These are phyloP conservation scores for Coriolopsis trogii DNA, from an alignment of 1,284 basidiomycete genomes.

Conservation along the genomic window DNA sequence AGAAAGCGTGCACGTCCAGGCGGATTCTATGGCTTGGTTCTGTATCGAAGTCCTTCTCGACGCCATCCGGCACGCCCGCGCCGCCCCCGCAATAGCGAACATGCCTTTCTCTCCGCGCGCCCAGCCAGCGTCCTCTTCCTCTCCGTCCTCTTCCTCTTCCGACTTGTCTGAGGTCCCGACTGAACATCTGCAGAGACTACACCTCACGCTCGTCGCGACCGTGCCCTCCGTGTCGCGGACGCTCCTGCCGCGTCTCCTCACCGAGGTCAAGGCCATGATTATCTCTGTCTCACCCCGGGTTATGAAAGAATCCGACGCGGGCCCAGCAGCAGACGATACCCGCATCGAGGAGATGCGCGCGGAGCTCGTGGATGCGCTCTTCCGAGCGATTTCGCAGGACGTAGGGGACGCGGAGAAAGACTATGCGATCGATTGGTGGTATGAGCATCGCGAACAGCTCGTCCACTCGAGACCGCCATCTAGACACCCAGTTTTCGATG, in stretches of 20 bases:
- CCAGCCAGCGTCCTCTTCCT: constrained; percentile 2
- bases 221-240: constrained; percentile 57
- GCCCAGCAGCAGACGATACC: too few relatives aligned
- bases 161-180: constrained; percentile 1
- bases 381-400: constrained; percentile 59
- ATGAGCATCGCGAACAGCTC: constrained; percentile 38
- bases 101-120: neutral
- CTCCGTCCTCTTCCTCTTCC: neutral
- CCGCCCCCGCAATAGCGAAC: constrained; percentile 1
- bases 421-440: constrained; percentile 69
- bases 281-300: constrained; percentile 7
- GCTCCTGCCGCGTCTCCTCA: constrained; percentile 56
- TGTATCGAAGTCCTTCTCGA: constrained; percentile 58
- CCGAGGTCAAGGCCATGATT: constrained; percentile 46
- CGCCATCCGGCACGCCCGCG: constrained; percentile 35
- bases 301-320: too few relatives aligned
- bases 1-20: constrained; percentile 1
- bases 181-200: constrained; percentile 53
- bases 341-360: constrained; percentile 32
- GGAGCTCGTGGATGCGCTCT: constrained; percentile 59
- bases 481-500: constrained; percentile 5
- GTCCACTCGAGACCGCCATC: neutral
- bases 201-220: constrained; percentile 59
- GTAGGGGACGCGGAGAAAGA: constrained; percentile 72
- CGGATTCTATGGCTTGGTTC: constrained; percentile 56